These are phyloP conservation scores for Didymellaceae sp. DNA, from an alignment of 2,329 filamentous ascomycete species.

Conservation along the genomic window DNA sequence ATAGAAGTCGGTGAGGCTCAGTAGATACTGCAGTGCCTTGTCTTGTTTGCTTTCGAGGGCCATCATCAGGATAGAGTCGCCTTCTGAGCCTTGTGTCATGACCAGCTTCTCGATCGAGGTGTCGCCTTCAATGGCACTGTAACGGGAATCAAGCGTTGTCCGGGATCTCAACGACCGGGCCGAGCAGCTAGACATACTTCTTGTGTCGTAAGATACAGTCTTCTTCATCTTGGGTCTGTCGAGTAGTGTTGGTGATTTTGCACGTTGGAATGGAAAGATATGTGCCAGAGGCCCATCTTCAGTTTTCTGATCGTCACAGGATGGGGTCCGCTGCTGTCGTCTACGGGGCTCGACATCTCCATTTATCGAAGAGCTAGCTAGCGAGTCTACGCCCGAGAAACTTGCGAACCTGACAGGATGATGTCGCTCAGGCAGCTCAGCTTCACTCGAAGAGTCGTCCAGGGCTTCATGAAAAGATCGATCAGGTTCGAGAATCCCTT, in stretches of 20 bases:
- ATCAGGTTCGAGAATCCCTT: constrained; percentile 78
- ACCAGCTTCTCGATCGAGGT: constrained; percentile 80
- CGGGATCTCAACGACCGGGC: constrained; percentile 82
- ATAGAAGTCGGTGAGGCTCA: constrained; percentile 79
- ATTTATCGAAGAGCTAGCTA: constrained; percentile 38
- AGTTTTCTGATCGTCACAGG: constrained; percentile 23
- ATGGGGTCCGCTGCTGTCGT: constrained; percentile 31
- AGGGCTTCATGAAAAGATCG: constrained; percentile 47
- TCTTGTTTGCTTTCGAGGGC: constrained; percentile 66
- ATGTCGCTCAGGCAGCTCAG: constrained; percentile 27
- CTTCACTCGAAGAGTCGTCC: constrained; percentile 38
- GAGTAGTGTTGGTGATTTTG: constrained; percentile 55
- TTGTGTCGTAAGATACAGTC: constrained; percentile 83
- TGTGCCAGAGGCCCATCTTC: constrained; percentile 67
- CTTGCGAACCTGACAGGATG: constrained; percentile 44
- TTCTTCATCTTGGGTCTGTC: constrained; percentile 69
- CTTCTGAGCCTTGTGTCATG: constrained; percentile 71
- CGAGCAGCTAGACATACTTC: constrained; percentile 87
- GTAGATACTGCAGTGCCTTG: constrained; percentile 77
- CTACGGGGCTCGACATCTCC: constrained; percentile 34
- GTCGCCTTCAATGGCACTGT: constrained; percentile 82
- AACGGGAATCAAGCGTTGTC: constrained; percentile 68
- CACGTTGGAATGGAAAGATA: constrained; percentile 87
- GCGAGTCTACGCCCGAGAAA: constrained; percentile 35
- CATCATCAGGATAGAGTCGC: constrained; percentile 78